These are phyloP conservation scores for Didymellaceae sp. DNA, from an alignment of 2,329 filamentous ascomycete genomes.

Conservation along the genomic window DNA sequence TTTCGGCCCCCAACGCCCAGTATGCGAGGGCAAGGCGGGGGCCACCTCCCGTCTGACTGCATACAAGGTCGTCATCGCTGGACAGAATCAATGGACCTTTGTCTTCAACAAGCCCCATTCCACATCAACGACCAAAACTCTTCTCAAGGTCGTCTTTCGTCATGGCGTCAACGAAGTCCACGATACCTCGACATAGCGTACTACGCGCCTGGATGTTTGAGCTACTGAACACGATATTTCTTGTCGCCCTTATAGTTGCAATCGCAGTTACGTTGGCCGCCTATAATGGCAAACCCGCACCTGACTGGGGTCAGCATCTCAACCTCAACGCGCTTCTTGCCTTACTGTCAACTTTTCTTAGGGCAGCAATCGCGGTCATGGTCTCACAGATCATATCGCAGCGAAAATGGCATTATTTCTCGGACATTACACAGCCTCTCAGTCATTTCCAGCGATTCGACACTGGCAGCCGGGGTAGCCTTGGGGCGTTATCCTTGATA, in stretches of 20 bases:
- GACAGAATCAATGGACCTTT: too few relatives aligned
- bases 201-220: too few relatives aligned
- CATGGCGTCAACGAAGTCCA: too few relatives aligned
- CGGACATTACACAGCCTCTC: background rate
- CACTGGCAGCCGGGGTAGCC: conserved; percentile 1
- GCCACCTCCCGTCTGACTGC: too few relatives aligned
- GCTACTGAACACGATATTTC: too few relatives aligned
- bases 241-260: background rate
- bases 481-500: background rate
- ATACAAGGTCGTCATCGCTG: too few relatives aligned
- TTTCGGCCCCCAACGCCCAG: too few relatives aligned
- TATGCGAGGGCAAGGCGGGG: too few relatives aligned
- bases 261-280: background rate
- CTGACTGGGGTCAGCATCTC: conserved; percentile 3
- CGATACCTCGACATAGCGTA: too few relatives aligned
- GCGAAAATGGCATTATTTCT: background rate
- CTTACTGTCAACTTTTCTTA: background rate
- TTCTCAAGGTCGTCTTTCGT: too few relatives aligned
- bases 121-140: too few relatives aligned
- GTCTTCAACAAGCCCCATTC: too few relatives aligned
- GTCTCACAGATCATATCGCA: conserved; percentile 7
- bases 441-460: background rate
- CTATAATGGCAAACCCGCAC: background rate
- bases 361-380: background rate
- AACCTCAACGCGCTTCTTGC: conserved; percentile 4